Conservation (phyloP, 2,329 filamentous ascomycete species). For the Emmonsia crescens region DNA sequence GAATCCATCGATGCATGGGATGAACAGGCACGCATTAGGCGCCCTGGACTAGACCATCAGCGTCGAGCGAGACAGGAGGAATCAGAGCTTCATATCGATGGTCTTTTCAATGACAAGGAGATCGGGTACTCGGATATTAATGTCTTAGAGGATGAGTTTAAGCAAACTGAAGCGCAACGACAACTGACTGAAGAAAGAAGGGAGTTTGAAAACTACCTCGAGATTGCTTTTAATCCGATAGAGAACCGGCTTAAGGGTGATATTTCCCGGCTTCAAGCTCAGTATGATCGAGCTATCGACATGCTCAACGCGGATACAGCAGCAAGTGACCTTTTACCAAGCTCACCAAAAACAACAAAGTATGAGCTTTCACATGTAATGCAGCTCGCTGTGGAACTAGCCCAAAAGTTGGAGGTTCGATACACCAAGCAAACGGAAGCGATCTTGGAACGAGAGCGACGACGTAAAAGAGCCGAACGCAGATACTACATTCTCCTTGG, state of each 20-base stretch:
- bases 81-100: conserved; percentile 42
- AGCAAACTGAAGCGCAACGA: conserved; percentile 39
- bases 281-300: conserved; percentile 35
- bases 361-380: conserved; percentile 34
- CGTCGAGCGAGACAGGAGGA: conserved; percentile 41
- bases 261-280: conserved; percentile 37
- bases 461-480: conserved; percentile 45
- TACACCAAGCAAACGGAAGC: conserved; percentile 41
- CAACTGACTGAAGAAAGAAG: conserved; percentile 44
- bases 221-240: conserved; percentile 40
- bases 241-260: conserved; percentile 41
- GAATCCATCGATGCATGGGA: conserved; percentile 38
- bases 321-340: conserved; percentile 15
- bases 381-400: conserved; percentile 35
- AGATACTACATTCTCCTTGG: conserved; percentile 42
- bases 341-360: conserved; percentile 12
- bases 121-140: conserved; percentile 49
- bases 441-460: conserved; percentile 43
- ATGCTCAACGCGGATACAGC: conserved; percentile 33
- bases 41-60: conserved; percentile 38
- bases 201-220: conserved; percentile 42
- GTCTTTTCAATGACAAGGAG: conserved; percentile 45
- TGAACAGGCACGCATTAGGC: conserved; percentile 31
- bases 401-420: conserved; percentile 39
- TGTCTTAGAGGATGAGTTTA: conserved; percentile 45